Evolutionary conservation across 257 asterid genomes (phyloP).

Genomic region (Dorcoceras hygrometricum): DNA sequence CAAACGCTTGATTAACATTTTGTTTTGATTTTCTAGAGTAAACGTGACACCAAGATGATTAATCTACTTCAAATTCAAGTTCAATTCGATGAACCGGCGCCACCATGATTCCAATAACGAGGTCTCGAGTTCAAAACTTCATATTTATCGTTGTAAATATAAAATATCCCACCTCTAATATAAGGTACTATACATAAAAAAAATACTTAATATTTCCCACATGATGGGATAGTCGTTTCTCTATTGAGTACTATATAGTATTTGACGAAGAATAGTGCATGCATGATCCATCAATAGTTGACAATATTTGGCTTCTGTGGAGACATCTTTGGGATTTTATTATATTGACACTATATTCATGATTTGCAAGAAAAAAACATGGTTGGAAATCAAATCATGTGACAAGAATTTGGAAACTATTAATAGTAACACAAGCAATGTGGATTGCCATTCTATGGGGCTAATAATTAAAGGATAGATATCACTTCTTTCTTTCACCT

Average conservation of each 20-base stretch:
- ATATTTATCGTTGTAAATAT: too few relatives aligned
- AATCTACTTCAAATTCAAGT: too few relatives aligned
- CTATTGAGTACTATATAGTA: not conserved
- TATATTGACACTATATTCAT: not conserved
- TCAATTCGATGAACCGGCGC: not conserved
- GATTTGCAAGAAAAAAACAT: not conserved
- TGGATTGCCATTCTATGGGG: not conserved
- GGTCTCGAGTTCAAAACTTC: too few relatives aligned
- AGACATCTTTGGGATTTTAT: constrained; percentile 9
- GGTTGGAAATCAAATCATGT: constrained; percentile 11
- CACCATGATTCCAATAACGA: too few relatives aligned
- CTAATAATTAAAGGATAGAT: not conserved
- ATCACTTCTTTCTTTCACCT: not conserved
- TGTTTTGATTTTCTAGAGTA: too few relatives aligned
- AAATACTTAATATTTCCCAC: not conserved
- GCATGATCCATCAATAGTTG: constrained; percentile 14
- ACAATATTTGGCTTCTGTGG: not conserved
- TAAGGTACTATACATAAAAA: too few relatives aligned
- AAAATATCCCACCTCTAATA: too few relatives aligned
- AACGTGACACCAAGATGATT: too few relatives aligned
- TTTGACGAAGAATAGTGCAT: constrained; percentile 7
- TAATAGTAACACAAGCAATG: constrained; percentile 10
- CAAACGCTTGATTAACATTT: too few relatives aligned
- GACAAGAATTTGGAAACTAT: constrained; percentile 6
- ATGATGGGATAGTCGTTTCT: not conserved